Evolutionary conservation across 2,329 filamentous ascomycete species (phyloP).

Genomic region (Emericellopsis cladophorae): DNA sequence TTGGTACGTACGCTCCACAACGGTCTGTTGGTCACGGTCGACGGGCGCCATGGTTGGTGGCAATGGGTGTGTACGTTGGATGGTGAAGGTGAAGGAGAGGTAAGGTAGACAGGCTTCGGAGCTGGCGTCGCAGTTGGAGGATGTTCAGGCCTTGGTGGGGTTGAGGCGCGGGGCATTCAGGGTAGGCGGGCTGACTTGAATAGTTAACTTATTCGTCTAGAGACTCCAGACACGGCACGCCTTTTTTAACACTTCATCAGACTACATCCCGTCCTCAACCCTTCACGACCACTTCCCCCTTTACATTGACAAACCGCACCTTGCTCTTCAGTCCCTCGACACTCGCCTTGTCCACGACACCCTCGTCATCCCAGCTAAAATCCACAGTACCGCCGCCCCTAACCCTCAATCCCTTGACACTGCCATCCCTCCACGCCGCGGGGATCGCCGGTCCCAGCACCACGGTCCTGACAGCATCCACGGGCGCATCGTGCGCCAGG

Average conservation of each 20-base stretch:
- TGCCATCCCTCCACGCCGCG: constrained; percentile 25
- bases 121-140: no score
- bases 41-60: constrained; percentile 25
- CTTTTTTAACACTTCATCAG: no score
- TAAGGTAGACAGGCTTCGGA: no score
- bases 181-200: not conserved
- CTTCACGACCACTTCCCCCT: constrained; percentile 3
- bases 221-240: no score
- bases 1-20: constrained; percentile 22
- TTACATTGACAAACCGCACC: constrained; percentile 7
- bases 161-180: no score
- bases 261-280: no score
- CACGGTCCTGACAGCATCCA: constrained; percentile 16
- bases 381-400: constrained; percentile 28
- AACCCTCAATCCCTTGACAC: constrained; percentile 27
- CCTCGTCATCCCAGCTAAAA: constrained; percentile 27
- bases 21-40: constrained; percentile 21
- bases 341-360: constrained; percentile 15
- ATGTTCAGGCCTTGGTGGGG: no score
- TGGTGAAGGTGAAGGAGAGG: not conserved
- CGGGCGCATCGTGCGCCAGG: constrained; percentile 7
- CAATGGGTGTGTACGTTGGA: not conserved
- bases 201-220: no score
- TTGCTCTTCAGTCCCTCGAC: not conserved
- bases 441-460: constrained; percentile 35